Evolutionary conservation across 345 rosid species (phyloP), one percentile per base, ranked within the genome.

Genomic region (Lumnitzera littorea): DNA sequence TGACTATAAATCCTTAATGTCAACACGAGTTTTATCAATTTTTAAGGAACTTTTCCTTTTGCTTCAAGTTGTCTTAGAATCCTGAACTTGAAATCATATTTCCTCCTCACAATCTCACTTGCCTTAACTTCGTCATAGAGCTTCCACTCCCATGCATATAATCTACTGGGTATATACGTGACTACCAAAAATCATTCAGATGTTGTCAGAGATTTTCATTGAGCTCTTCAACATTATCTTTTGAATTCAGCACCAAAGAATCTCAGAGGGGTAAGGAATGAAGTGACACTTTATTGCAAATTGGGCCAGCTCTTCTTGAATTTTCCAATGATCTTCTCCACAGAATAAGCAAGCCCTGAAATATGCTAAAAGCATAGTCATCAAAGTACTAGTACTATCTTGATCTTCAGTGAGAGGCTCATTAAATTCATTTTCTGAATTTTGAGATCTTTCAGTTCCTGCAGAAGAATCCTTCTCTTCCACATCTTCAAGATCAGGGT

Each of bases 81-180:
- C 67, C 63, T 80, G 66, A 92, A 84, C 74, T 77, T 83, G 43
- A 61, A 61, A 52, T 94, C 96, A 67, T 88, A 94, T 67, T 76
- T 79, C 72, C 76, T 86, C 65, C 95, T 79, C 60, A 90, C 76
- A 56, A 71, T 66, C 73, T 75, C 86, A 67, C 96, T 87, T 7
- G 96, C 96, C 96, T 94, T 94, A 41, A 94, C 96, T 90, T 94
- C 99, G 57, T 94, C 97, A 57, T 86, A 84, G 70, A 94, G 97
- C 74, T 94, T 94, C 73, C 85, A 76, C 84, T 94, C 99, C 99
- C 99, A 94, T n/a, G 99, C 99, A 79, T 73, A 88, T 20, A 94
- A 71, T 69, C 97, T 82, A 95, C 73, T 90, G 72, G 12, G 97
- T 94, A 20, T 97, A 94, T 48, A 87, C 99, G 67, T 94, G 97